Conservation (phyloP, 2,329 filamentous ascomycete genomes). For the Xylariaceae sp. region DNA sequence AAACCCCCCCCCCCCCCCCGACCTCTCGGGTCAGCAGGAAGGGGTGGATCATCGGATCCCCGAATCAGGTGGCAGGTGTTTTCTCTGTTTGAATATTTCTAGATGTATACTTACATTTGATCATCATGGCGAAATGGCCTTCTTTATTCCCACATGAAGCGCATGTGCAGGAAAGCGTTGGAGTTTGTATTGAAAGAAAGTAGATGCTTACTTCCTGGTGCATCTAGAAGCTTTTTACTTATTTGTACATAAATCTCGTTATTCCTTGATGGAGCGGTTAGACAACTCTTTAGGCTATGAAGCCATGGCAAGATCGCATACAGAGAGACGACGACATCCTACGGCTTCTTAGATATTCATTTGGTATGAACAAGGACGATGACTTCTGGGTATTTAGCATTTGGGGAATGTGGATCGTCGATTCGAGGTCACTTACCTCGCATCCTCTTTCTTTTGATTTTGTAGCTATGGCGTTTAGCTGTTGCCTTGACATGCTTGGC, state of each 20-base stretch:
- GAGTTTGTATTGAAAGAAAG: conserved; percentile 23
- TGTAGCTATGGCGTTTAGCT: no score
- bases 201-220: conserved; percentile 3
- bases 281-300: background rate
- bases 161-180: conserved; percentile 23
- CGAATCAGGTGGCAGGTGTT: conserved; percentile 9
- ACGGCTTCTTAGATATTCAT: no score
- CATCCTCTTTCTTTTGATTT: no score
- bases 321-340: no score
- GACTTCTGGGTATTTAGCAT: background rate
- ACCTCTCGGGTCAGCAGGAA: background rate
- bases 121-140: conserved; percentile 7
- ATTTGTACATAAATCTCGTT: conserved; percentile 23
- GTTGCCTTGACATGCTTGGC: no score
- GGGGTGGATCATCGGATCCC: no score
- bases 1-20: no score
- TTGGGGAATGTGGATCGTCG: no score
- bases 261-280: background rate
- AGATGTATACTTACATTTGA: conserved; percentile 21
- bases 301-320: background rate
- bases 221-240: conserved; percentile 1
- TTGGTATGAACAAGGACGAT: background rate
- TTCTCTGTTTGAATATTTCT: conserved; percentile 19
- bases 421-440: no score
- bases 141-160: conserved; percentile 3